Evolutionary conservation across 345 rosid genomes (phyloP).

Genomic region (Populus ilicifolia): DNA sequence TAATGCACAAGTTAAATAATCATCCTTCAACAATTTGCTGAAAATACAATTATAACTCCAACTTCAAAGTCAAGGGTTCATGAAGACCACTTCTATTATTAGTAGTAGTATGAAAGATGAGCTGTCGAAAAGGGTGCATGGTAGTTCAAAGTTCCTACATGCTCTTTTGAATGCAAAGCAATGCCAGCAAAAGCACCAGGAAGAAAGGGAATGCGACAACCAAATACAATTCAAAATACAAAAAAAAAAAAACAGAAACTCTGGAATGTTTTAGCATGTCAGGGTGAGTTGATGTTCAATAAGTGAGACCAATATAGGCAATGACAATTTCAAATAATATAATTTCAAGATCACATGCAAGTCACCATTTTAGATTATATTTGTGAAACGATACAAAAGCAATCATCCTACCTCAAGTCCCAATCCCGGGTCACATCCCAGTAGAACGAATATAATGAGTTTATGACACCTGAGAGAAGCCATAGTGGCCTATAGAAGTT

Average conservation of each 20-base stretch:
- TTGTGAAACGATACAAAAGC: slow-evolving; percentile 4
- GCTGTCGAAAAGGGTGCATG: neutral
- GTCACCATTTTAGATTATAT: neutral
- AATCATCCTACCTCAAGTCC: slow-evolving; percentile 72
- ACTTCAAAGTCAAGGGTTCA: neutral
- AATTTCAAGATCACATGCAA: neutral
- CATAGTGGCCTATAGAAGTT: slow-evolving; percentile 81
- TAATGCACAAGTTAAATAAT: neutral
- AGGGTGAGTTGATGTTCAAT: neutral
- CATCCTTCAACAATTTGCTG: neutral
- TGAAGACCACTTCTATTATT: neutral
- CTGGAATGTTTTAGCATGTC: neutral
- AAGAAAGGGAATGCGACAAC: neutral
- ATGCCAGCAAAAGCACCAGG: neutral
- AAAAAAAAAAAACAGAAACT: neutral
- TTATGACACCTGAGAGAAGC: slow-evolving; percentile 78
- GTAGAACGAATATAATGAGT: slow-evolving; percentile 82
- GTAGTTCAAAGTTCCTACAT: neutral
- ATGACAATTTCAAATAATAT: neutral
- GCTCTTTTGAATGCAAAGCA: neutral
- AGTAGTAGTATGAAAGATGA: neutral
- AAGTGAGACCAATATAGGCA: neutral
- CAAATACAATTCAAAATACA: neutral
- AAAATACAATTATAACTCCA: neutral
- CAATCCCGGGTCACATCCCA: slow-evolving; percentile 96